Evolutionary conservation across 228 moss, liverwort and hornwort species (phyloP).

Genomic region (Sphagnum magellanicum): DNA sequence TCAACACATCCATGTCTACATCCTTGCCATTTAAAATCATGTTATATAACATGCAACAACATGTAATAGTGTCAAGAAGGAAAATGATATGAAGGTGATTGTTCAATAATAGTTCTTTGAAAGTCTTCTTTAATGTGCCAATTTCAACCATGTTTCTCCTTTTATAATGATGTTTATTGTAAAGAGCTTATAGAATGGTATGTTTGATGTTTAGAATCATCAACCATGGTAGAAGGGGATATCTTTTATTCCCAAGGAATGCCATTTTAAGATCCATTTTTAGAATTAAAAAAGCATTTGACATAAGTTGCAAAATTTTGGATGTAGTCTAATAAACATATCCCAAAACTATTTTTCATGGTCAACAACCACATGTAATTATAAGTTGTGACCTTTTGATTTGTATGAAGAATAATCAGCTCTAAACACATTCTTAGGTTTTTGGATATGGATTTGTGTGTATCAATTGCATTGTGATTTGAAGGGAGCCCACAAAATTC

Average conservation of each 20-base stretch:
- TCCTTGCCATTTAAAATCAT: not conserved
- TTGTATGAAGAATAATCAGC: not conserved
- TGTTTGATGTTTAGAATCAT: not conserved
- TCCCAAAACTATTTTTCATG: not conserved
- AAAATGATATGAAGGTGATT: not conserved
- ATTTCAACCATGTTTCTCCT: not conserved
- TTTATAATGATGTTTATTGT: not conserved
- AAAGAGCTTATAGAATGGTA: not conserved
- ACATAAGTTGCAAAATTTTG: not conserved
- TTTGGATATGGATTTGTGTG: not conserved
- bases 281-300: not conserved
- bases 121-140: not conserved
- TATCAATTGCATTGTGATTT: not conserved
- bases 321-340: not conserved
- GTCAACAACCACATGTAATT: constrained; percentile 4
- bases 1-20: not conserved
- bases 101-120: not conserved
- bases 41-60: not conserved
- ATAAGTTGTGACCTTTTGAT: constrained; percentile 1
- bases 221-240: not conserved
- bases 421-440: not conserved
- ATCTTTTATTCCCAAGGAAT: not conserved
- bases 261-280: not conserved
- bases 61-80: not conserved
- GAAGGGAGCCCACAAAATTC: not conserved